A percentile compares a stretch with the other conserved stretches of the same genome.
These are phyloP conservation scores for Suhomyces bokatorum DNA, from an alignment of 1,139 yeast genomes.

Conservation along the genomic window DNA sequence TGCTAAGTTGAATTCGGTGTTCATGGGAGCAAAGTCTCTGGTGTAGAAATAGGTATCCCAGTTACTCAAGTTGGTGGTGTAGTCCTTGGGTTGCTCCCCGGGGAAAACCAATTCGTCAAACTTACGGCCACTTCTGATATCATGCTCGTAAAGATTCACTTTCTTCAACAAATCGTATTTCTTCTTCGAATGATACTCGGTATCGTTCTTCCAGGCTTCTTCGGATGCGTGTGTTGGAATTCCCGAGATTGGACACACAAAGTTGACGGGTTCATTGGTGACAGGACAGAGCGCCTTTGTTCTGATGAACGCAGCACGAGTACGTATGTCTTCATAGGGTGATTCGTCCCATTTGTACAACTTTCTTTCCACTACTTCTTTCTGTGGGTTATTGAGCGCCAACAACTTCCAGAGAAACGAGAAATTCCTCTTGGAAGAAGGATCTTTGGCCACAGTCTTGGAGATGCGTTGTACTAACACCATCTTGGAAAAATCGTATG, in stretches of 20 bases:
- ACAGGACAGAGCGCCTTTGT: slow-evolving; percentile 91
- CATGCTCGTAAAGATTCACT: slow-evolving; percentile 93
- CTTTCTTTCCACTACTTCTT: slow-evolving; percentile 23
- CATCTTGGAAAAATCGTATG: slow-evolving; percentile 8
- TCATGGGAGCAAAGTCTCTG: slow-evolving; percentile 92
- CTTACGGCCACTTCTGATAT: slow-evolving; percentile 86
- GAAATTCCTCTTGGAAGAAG: slow-evolving; percentile 22
- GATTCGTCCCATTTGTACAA: slow-evolving; percentile 75
- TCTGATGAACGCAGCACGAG: slow-evolving; percentile 87
- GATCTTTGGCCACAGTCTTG: slow-evolving; percentile 1
- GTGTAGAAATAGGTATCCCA: slow-evolving; percentile 97
- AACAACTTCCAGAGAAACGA: slow-evolving; percentile 44
- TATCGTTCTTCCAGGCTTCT: slow-evolving; percentile 86
- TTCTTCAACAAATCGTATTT: slow-evolving; percentile 74
- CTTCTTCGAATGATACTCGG: slow-evolving; percentile 64
- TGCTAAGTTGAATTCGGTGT: slow-evolving; percentile 92
- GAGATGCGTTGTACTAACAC: slow-evolving; percentile 9
- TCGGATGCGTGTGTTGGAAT: slow-evolving; percentile 92
- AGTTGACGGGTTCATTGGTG: slow-evolving; percentile 75
- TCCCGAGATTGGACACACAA: slow-evolving; percentile 90
- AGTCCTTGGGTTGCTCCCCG: slow-evolving; percentile 73
- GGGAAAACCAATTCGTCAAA: slow-evolving; percentile 97
- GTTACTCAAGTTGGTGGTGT: slow-evolving; percentile 70
- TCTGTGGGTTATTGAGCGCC: slow-evolving; percentile 34
- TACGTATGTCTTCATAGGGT: slow-evolving; percentile 83